Conservation (phyloP, 805 yeast genomes). For the Candida krabiensis region DNA sequence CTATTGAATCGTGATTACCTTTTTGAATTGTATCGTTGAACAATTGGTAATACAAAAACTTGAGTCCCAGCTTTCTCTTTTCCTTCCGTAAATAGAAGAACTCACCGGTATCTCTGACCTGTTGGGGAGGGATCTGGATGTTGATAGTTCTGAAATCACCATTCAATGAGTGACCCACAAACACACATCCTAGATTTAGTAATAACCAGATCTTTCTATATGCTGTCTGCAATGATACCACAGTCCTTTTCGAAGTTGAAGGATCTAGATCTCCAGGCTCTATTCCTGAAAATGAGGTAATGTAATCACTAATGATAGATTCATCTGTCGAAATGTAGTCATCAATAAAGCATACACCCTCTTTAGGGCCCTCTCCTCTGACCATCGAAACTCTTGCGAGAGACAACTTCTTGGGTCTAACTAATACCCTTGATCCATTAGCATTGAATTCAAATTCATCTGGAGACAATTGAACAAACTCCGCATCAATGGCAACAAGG, state of each 20-base stretch:
- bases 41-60: constrained; percentile 81
- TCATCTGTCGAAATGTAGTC: constrained; percentile 81
- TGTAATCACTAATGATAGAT: constrained; percentile 69
- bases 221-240: constrained; percentile 80
- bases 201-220: constrained; percentile 89
- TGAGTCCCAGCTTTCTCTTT: constrained; percentile 77
- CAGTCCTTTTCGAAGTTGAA: constrained; percentile 54
- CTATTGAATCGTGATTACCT: constrained; percentile 96
- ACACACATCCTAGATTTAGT: constrained; percentile 82
- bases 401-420: constrained; percentile 73
- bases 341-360: constrained; percentile 83
- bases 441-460: constrained; percentile 78
- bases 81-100: constrained; percentile 72
- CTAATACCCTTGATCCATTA: constrained; percentile 65
- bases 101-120: constrained; percentile 87
- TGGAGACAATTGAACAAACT: constrained; percentile 79
- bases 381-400: constrained; percentile 89
- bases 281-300: constrained; percentile 92
- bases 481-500: constrained; percentile 93
- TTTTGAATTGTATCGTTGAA: constrained; percentile 77
- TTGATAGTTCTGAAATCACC: constrained; percentile 94
- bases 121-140: constrained; percentile 78
- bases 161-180: constrained; percentile 91
- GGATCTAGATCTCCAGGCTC: constrained; percentile 89
- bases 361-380: constrained; percentile 65